Evolutionary conservation across 1,284 basidiomycete genomes (phyloP).

Genomic region (Rhodofomes roseus): DNA sequence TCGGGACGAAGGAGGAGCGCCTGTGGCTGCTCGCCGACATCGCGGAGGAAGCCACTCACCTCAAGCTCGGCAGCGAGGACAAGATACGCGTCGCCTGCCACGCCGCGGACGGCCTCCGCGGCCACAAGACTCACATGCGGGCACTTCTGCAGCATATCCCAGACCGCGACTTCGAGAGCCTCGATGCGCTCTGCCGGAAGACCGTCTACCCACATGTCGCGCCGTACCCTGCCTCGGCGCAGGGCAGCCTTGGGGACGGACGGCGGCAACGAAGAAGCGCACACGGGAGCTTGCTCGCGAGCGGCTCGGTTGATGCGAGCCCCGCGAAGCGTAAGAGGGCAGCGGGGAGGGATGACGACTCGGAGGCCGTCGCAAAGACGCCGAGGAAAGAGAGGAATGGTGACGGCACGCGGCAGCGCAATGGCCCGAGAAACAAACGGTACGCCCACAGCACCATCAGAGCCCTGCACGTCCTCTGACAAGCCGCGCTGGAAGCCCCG

Average conservation of each 20-base stretch:
- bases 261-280: slow-evolving; percentile 45
- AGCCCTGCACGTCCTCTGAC: not conserved
- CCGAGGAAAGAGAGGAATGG: slow-evolving; percentile 38
- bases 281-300: slow-evolving; percentile 20
- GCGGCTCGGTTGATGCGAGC: slow-evolving; percentile 33
- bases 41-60: slow-evolving; percentile 87
- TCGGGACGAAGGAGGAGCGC: slow-evolving; percentile 70
- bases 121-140: slow-evolving; percentile 69
- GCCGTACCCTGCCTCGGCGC: slow-evolving; percentile 59
- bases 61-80: slow-evolving; percentile 96
- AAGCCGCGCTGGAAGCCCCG: slow-evolving; percentile 20
- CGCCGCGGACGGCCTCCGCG: slow-evolving; percentile 86
- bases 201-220: slow-evolving; percentile 75
- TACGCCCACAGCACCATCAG: slow-evolving; percentile 29
- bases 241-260: slow-evolving; percentile 49
- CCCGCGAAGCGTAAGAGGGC: slow-evolving; percentile 61
- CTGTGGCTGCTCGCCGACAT: slow-evolving; percentile 89
- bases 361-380: slow-evolving; percentile 41
- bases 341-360: slow-evolving; percentile 51
- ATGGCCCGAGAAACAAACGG: slow-evolving; percentile 55
- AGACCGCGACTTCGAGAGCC: slow-evolving; percentile 37
- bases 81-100: slow-evolving; percentile 97
- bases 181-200: slow-evolving; percentile 49
- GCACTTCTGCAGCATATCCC: slow-evolving; percentile 65
- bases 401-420: slow-evolving; percentile 41